Percentiles rank a stretch among this genome's conserved stretches.
These are phyloP conservation scores for Alternaria dauci DNA, from an alignment of 2,329 filamentous ascomycete genomes.

Conservation along the genomic window DNA sequence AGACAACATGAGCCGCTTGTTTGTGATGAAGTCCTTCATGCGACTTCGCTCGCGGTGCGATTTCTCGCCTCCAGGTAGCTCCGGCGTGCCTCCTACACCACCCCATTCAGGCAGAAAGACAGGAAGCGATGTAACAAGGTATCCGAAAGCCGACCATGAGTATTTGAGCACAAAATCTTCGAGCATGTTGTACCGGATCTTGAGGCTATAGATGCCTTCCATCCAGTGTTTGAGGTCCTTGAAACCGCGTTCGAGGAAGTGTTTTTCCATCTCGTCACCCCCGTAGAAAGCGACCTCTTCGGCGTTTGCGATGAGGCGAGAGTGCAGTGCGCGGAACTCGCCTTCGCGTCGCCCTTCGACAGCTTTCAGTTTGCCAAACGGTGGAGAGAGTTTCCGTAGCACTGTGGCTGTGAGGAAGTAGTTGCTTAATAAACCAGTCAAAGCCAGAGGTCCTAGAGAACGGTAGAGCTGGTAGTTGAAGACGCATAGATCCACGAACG, in stretches of 20 bases:
- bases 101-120: conserved; percentile 96
- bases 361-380: conserved; percentile 95
- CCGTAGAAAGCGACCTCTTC: conserved; percentile 98
- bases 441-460: conserved; percentile 85
- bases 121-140: conserved; percentile 89
- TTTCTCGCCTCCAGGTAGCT: conserved; percentile 63
- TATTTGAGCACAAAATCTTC: conserved; percentile 99
- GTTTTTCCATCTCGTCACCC: conserved; percentile 92
- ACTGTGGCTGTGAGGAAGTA: conserved; percentile 95
- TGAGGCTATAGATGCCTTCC: conserved; percentile 97
- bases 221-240: conserved; percentile 94
- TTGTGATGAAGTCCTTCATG: conserved; percentile 99
- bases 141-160: conserved; percentile 97
- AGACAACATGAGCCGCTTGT: conserved; percentile 97
- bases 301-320: conserved; percentile 92
- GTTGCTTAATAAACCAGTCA: conserved; percentile 86
- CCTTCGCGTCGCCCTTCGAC: conserved; percentile 95
- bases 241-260: conserved; percentile 90
- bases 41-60: conserved; percentile 77
- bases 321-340: conserved; percentile 90
- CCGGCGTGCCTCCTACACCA: conserved; percentile 76
- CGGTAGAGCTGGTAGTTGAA: conserved; percentile 98
- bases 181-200: conserved; percentile 97
- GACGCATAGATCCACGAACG: conserved; percentile 93
- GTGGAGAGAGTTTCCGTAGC: conserved; percentile 85